phyloP scores from a whole-genome alignment of 768 basidiomycete genomes.

The Sistotremastrum suecicum region DNA sequence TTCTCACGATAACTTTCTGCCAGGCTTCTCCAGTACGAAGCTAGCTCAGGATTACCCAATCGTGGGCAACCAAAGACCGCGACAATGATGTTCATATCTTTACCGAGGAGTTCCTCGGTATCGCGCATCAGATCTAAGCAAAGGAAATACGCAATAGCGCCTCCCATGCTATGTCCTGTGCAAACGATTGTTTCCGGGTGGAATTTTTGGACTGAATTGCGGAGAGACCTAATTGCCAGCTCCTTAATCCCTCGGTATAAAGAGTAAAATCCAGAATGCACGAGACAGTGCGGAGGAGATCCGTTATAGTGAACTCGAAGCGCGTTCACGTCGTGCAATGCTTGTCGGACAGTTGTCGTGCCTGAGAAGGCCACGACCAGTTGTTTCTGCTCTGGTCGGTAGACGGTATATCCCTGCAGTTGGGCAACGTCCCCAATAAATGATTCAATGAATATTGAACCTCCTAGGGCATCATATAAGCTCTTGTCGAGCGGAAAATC shows the following conservation, averaged over 20 bases:
- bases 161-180: slow-evolving; percentile 48
- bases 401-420: slow-evolving; percentile 33
- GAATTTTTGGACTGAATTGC: slow-evolving; percentile 23
- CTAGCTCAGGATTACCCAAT: slow-evolving; percentile 30
- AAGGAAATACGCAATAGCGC: slow-evolving; percentile 35
- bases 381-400: slow-evolving; percentile 29
- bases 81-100: slow-evolving; percentile 24
- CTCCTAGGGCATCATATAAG: slow-evolving; percentile 22
- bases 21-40: slow-evolving; percentile 26
- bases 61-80: slow-evolving; percentile 39
- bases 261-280: slow-evolving; percentile 44
- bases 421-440: slow-evolving; percentile 29
- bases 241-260: slow-evolving; percentile 31
- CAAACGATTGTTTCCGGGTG: slow-evolving; percentile 27
- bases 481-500: slow-evolving; percentile 35
- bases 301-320: slow-evolving; percentile 24
- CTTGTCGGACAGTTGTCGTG: slow-evolving; percentile 28
- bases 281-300: slow-evolving; percentile 13
- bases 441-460: slow-evolving; percentile 20
- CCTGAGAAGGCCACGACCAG: slow-evolving; percentile 40
- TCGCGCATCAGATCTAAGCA: slow-evolving; percentile 30
- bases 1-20: slow-evolving; percentile 19
- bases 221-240: slow-evolving; percentile 22
- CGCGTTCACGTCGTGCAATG: slow-evolving; percentile 31
- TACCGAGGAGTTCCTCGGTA: slow-evolving; percentile 12